These are phyloP conservation scores for Agaricus subrufescens DNA, from an alignment of 768 basidiomycete species.

Conservation along the genomic window DNA sequence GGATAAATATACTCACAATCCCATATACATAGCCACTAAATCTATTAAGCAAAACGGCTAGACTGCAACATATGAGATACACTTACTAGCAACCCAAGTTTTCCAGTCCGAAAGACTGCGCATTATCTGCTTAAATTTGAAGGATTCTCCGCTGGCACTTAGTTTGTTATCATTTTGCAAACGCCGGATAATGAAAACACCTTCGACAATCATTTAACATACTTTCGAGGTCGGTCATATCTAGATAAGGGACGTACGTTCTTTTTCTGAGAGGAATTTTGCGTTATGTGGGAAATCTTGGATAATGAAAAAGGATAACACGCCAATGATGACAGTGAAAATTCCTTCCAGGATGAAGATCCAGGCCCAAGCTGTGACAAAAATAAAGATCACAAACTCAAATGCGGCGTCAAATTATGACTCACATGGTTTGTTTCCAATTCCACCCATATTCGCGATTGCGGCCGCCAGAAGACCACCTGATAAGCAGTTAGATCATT, in stretches of 20 bases:
- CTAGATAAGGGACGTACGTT: constrained; percentile 37
- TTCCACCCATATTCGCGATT: constrained; percentile 66
- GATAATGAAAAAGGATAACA: constrained; percentile 67
- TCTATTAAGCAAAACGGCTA: background rate
- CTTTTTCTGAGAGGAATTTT: constrained; percentile 60
- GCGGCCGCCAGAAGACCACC: constrained; percentile 64
- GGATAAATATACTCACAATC: constrained; percentile 42
- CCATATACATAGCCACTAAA: constrained; percentile 67
- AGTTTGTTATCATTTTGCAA: constrained; percentile 61
- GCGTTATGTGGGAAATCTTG: constrained; percentile 78
- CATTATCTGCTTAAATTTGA: constrained; percentile 50
- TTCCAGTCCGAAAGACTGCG: constrained; percentile 68
- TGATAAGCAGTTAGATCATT: constrained; percentile 14
- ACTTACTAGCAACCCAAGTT: constrained; percentile 65
- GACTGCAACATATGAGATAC: background rate
- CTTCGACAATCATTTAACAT: constrained; percentile 21
- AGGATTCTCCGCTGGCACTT: constrained; percentile 58
- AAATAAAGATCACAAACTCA: background rate
- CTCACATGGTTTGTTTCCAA: constrained; percentile 55
- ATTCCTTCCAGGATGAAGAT: constrained; percentile 76
- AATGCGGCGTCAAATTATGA: constrained; percentile 12
- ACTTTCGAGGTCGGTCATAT: background rate
- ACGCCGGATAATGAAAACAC: constrained; percentile 58
- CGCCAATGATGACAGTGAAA: constrained; percentile 53
- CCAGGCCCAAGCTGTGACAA: constrained; percentile 51